Conservation (phyloP, 164 flowering plant species). For the Tetracentron sinense region DNA sequence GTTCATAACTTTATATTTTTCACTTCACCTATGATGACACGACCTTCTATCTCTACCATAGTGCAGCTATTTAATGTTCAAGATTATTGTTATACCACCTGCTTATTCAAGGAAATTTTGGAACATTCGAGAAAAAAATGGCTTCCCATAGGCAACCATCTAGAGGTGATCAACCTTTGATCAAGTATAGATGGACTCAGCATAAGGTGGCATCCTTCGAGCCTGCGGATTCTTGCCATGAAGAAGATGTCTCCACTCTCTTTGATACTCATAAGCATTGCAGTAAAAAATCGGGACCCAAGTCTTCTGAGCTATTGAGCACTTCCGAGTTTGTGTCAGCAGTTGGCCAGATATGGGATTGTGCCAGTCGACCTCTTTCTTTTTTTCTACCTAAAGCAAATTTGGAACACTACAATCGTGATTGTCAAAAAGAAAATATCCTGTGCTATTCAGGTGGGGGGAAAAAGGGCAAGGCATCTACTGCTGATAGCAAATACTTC, state of each 20-base stretch:
- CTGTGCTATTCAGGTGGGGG: conserved; percentile 20
- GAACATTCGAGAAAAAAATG: conserved; percentile 32
- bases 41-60: background rate
- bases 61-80: background rate
- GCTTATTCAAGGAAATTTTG: conserved; percentile 2
- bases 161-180: conserved; percentile 31
- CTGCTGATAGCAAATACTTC: conserved; percentile 22
- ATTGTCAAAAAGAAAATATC: conserved; percentile 24
- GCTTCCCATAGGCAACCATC: conserved; percentile 20
- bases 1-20: background rate
- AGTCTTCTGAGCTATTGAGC: conserved; percentile 44
- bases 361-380: conserved; percentile 42
- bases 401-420: conserved; percentile 10
- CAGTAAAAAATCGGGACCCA: conserved; percentile 19
- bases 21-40: background rate
- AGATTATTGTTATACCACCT: background rate
- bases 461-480: conserved; percentile 13
- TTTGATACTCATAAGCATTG: conserved; percentile 17
- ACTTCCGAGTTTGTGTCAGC: conserved; percentile 57
- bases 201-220: conserved; percentile 29
- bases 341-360: conserved; percentile 55
- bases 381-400: conserved; percentile 24
- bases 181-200: conserved; percentile 31
- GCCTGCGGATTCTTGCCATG: conserved; percentile 30
- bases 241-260: conserved; percentile 21